Percentiles rank a stretch among this genome's conserved stretches.
These are phyloP conservation scores for Omphalotus guepiniiformis DNA, from an alignment of 768 basidiomycete species.

Conservation along the genomic window DNA sequence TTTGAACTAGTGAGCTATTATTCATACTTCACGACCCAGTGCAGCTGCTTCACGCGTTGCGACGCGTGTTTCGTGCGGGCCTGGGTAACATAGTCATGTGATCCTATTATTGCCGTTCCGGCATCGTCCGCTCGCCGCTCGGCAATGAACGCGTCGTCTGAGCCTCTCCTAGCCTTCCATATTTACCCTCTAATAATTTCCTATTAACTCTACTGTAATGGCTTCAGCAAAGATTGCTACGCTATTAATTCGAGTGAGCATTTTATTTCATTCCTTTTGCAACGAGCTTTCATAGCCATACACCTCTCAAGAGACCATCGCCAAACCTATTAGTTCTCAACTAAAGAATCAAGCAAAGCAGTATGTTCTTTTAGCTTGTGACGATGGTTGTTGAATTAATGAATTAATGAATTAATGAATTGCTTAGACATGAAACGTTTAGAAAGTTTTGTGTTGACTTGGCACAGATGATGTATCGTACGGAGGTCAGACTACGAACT, in stretches of 20 bases:
- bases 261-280: background rate
- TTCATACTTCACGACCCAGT: no score
- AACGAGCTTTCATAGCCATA: background rate
- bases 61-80: no score
- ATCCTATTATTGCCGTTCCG: no score
- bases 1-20: no score
- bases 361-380: conserved; percentile 34
- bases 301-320: conserved; percentile 54
- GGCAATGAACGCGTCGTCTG: no score
- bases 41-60: no score
- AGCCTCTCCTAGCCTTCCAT: no score
- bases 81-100: no score
- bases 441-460: conserved; percentile 66
- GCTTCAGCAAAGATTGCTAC: conserved; percentile 73
- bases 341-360: conserved; percentile 70
- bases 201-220: no score
- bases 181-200: no score
- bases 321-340: conserved; percentile 71
- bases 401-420: background rate
- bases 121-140: no score
- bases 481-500: conserved; percentile 68
- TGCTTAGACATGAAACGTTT: conserved; percentile 64
- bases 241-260: conserved; percentile 66
- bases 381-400: background rate
- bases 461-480: conserved; percentile 73